Evolutionary conservation across 257 asterid species (phyloP), one percentile per base, ranked within the genome.

Genomic region (Plantago major): DNA sequence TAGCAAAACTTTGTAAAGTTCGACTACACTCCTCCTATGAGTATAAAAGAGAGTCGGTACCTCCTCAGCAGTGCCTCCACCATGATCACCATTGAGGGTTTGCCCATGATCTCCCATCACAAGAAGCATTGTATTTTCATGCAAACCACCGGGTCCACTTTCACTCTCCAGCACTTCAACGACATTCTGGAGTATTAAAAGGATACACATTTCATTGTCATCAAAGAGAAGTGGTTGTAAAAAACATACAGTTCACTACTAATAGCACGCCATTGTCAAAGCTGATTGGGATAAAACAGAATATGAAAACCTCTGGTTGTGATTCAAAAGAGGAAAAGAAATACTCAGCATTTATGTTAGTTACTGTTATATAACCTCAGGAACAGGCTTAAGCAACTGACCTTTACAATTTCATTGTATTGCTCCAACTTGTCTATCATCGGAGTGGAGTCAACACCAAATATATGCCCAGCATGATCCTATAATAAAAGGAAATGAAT

Each of bases 31-130:
- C 54, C 11, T 63, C 60, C 46, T 45, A 60, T 7, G 66, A 49
- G 71, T 64, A 28, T 59, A 62, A 67, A 68, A 65, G 68, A 64
- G 69, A 72, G 59, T 61, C 46, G 11, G 33, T 19, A 90, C 97
- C 97, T 91, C 98, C 73, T 91, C 98, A 11, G 95, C 81, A 74
- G 87, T 80, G 74, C 96, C 98, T 68, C 98, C 96, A 13, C 98
- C 98, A 69, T 91, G 98, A 75, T 88, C 97, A 42, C 98, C 97
- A 63, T 91, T 91, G 55, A 88, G 58, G 63, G 98, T 91, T 76
- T 91, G 98, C 72, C 98, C 98, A 43, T 91, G 98, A 80, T 91
- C 98, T 48, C 98, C 98, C 98, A 91, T 91, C 56, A 91, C 97
- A 73, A 91, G 86, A 73, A 91, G 97, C 95, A 91, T 71, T 42